phyloP scores from a whole-genome alignment of 148 eudicot species.

The Pharnaceum exiguum region DNA sequence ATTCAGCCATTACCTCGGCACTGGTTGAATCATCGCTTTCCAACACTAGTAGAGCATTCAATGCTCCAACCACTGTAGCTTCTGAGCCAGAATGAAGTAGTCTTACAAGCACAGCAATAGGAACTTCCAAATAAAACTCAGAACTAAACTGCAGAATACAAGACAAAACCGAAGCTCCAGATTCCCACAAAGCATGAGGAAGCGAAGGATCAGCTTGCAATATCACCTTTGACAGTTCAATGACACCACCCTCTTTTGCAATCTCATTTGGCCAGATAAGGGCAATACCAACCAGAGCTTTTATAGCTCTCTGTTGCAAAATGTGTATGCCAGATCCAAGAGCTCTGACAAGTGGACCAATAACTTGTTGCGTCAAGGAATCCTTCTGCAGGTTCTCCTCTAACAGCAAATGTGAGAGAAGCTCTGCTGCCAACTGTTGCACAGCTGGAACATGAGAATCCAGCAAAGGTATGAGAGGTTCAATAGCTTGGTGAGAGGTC shows the following conservation, averaged over 20 bases:
- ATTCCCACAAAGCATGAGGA: constrained; percentile 95
- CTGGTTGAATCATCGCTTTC: constrained; percentile 91
- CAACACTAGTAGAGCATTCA: constrained; percentile 92
- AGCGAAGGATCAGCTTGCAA: constrained; percentile 79
- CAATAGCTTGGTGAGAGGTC: constrained; percentile 78
- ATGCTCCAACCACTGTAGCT: constrained; percentile 72
- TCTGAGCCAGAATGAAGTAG: constrained; percentile 90
- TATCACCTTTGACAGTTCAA: constrained; percentile 83
- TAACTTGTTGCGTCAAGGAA: constrained; percentile 66
- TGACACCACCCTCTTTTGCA: constrained; percentile 93
- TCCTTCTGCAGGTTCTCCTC: constrained; percentile 92
- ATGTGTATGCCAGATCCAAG: constrained; percentile 80
- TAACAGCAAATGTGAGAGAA: constrained; percentile 70
- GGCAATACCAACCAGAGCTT: constrained; percentile 80
- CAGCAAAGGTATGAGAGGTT: constrained; percentile 80
- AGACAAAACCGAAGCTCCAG: constrained; percentile 77
- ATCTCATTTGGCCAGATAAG: constrained; percentile 92
- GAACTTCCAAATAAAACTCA: constrained; percentile 92
- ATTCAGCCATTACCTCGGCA: constrained; percentile 95
- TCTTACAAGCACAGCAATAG: constrained; percentile 86
- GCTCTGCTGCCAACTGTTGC: constrained; percentile 91
- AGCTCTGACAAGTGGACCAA: constrained; percentile 76
- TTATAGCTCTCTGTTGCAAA: constrained; percentile 85
- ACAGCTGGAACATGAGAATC: constrained; percentile 80
- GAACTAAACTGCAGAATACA: constrained; percentile 93